Base-by-base conservation (phyloP, 2,329 filamentous ascomycete genomes). In the Aspergillus sp. region DNA sequence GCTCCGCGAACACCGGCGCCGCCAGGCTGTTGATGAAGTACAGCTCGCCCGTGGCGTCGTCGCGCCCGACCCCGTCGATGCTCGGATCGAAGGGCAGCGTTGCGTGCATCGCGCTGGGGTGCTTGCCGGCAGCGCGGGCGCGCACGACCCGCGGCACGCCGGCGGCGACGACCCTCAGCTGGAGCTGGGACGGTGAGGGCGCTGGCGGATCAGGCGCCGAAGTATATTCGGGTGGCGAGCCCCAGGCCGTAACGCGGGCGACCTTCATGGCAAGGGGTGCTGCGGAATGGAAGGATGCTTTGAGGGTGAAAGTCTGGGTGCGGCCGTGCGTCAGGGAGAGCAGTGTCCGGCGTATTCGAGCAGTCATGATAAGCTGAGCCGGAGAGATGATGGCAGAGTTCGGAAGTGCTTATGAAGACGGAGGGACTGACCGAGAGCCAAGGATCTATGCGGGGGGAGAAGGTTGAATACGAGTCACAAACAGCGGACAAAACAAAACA, bases 11-110 rank as follows among this genome's bases (percentile, higher is more conserved):
- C 4, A 49, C 38, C 13, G 17, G 47, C 17, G 40, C 40, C 2
- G 40, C 7, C 11, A 49, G 40, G 7, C 19, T 23, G 25, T 25
- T 49, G 36, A 49, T 49, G 17, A 20, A 49, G 40, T 49, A 49
- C 17, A 49, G 23, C 4, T 36, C 40, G 40, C 23, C 38, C 3
- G 47, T 49, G 21, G 25, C 13, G 11, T 44, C 47, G 25, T 49
- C 38, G 3, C 16, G 6, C 5, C 40, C 47, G 7, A 49, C 23
- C 6, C 47, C 40, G 17, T 49, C 47, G 4, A 49, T 41, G 23
- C 40, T 49, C 2, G 47, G 47, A 29, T 44, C 47, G 29, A 10
- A 44, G 3, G 40, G 40, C 3, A 45, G 14, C 2, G 47, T 2
- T 6, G 25, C 40, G 6, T 43, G 25, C 38, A 17, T 21, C 9